Conservation (phyloP, 2,329 filamentous ascomycete species). For the Penicillium glabrum region DNA sequence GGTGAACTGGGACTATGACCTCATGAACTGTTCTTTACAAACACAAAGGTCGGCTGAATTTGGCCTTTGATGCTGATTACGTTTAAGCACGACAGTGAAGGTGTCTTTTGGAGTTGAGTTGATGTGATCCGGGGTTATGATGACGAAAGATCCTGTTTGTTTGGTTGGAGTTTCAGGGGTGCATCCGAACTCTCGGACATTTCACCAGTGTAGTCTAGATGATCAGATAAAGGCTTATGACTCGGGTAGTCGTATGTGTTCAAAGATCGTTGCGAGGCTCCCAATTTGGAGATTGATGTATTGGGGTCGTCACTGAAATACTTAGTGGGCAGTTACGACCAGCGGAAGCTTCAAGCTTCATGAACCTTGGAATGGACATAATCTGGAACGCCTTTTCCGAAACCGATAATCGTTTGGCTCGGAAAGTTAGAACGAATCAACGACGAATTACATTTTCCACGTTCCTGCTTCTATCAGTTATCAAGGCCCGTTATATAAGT, state of each 20-base stretch:
- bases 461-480: too few relatives aligned
- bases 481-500: too few relatives aligned
- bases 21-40: too few relatives aligned
- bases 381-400: too few relatives aligned
- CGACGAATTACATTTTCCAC: too few relatives aligned
- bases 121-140: constrained; percentile 23
- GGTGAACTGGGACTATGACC: neutral
- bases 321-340: too few relatives aligned
- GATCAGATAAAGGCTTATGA: neutral
- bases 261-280: neutral
- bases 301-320: too few relatives aligned
- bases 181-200: neutral
- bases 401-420: too few relatives aligned
- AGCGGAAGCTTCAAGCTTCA: too few relatives aligned
- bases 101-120: constrained; percentile 11
- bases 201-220: neutral
- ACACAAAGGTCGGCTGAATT: neutral
- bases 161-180: constrained; percentile 1
- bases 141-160: constrained; percentile 19
- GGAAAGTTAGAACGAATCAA: too few relatives aligned
- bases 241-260: neutral
- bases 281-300: neutral
- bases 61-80: too few relatives aligned
- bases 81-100: neutral
- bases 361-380: too few relatives aligned